These are phyloP conservation scores for Pisolithus thermaeus DNA, from an alignment of 1,284 basidiomycete species.

Conservation along the genomic window DNA sequence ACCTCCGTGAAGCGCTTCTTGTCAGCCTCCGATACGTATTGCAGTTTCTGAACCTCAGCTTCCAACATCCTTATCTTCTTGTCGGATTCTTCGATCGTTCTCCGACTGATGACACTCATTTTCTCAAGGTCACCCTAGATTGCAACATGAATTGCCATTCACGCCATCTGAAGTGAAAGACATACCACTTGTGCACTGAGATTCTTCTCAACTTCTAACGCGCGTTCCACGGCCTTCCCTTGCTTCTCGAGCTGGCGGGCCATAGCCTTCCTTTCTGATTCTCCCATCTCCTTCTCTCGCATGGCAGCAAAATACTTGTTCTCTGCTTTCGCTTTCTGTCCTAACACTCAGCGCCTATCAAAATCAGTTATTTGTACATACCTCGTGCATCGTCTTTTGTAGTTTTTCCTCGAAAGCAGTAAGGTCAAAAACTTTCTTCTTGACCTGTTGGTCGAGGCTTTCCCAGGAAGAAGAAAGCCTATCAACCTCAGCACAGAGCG, in stretches of 20 bases:
- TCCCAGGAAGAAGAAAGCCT: constrained; percentile 86
- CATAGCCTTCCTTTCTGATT: constrained; percentile 70
- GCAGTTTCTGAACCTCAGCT: constrained; percentile 28
- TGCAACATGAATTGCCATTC: background rate
- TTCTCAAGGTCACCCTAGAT: constrained; percentile 45
- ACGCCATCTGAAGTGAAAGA: background rate
- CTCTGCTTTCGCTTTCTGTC: constrained; percentile 87
- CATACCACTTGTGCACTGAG: constrained; percentile 55
- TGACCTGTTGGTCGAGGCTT: constrained; percentile 75
- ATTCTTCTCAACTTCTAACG: constrained; percentile 62
- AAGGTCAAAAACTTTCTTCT: constrained; percentile 82
- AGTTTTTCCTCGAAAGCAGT: constrained; percentile 73
- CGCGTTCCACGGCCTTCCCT: constrained; percentile 66
- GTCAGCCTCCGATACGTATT: constrained; percentile 32
- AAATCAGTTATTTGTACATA: constrained; percentile 26
- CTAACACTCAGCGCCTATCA: background rate
- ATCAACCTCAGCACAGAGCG: constrained; percentile 83
- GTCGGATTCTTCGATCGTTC: constrained; percentile 36
- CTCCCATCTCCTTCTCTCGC: constrained; percentile 82
- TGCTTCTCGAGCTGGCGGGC: constrained; percentile 72
- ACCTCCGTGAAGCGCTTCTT: constrained; percentile 33
- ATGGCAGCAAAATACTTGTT: constrained; percentile 93
- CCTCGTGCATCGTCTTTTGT: constrained; percentile 58
- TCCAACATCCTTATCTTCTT: constrained; percentile 30
- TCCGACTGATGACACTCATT: constrained; percentile 40